Percentiles rank a stretch among this genome's conserved stretches.
These are phyloP conservation scores for Olyra latifolia DNA, from an alignment of 176 grass and related monocot genomes.

Conservation along the genomic window DNA sequence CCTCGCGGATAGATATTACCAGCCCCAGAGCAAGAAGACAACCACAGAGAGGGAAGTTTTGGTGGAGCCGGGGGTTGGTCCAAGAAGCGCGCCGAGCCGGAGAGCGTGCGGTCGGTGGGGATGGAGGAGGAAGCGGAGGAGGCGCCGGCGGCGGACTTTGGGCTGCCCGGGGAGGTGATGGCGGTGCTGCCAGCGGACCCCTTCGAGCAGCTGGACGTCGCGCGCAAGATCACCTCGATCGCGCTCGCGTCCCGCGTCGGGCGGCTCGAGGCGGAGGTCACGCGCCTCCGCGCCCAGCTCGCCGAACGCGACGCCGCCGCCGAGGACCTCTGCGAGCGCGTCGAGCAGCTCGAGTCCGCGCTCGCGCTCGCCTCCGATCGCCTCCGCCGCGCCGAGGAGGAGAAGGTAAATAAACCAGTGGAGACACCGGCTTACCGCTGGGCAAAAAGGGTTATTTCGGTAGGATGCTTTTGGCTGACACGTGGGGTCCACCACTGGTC, in stretches of 20 bases:
- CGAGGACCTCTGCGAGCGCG: conserved; percentile 69
- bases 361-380: conserved; percentile 53
- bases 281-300: conserved; percentile 44
- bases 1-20: not conserved
- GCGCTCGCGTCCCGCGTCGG: conserved; percentile 70
- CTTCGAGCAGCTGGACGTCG: conserved; percentile 93
- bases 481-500: not conserved
- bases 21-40: not conserved
- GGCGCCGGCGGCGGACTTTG: conserved; percentile 43
- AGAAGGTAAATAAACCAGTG: conserved; percentile 50
- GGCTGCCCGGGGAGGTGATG: conserved; percentile 63
- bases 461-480: not conserved
- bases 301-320: conserved; percentile 66
- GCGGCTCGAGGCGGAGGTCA: conserved; percentile 63
- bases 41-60: not conserved
- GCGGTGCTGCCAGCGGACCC: conserved; percentile 72
- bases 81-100: not conserved
- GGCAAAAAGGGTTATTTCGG: not conserved
- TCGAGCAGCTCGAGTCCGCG: conserved; percentile 67
- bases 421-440: not conserved
- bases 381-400: conserved; percentile 55
- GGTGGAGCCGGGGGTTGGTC: not conserved
- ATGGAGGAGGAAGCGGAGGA: conserved; percentile 17
- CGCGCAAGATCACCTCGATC: conserved; percentile 92
- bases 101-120: not conserved